phyloP scores from a whole-genome alignment of 176 grass and related monocot genomes.

The Miscanthus lutarioriparius region DNA sequence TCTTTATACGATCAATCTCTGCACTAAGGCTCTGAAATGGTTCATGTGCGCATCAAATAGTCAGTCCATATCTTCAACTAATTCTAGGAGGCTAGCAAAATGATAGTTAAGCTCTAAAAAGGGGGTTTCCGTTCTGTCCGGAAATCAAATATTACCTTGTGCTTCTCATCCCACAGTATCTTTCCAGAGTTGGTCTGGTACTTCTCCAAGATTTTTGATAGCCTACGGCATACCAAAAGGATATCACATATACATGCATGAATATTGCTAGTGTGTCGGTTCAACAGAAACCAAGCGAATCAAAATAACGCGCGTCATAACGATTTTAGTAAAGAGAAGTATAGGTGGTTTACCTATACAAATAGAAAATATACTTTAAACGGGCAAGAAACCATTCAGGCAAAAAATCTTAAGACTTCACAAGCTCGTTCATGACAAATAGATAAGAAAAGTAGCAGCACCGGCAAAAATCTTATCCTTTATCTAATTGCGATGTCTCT shows the following conservation, averaged over 20 bases:
- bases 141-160: constrained; percentile 62
- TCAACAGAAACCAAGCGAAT: not conserved
- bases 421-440: not conserved
- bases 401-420: constrained; percentile 14
- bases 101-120: not conserved
- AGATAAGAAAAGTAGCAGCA: not conserved
- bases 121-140: not conserved
- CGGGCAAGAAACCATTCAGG: not conserved
- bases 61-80: not conserved
- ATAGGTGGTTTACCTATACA: not conserved
- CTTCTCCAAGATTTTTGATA: constrained; percentile 85
- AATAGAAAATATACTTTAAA: not conserved
- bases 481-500: not conserved
- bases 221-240: constrained; percentile 44
- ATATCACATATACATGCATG: not conserved
- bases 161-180: constrained; percentile 93
- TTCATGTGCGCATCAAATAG: not conserved
- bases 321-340: not conserved
- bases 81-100: not conserved
- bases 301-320: not conserved
- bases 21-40: constrained; percentile 70
- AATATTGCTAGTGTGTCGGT: not conserved
- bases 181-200: constrained; percentile 91
- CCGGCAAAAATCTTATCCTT: not conserved
- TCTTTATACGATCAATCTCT: constrained; percentile 91